Conservation (phyloP, 371 early-diverging fungal genomes). For the Quaeritorhiza haematococci region DNA sequence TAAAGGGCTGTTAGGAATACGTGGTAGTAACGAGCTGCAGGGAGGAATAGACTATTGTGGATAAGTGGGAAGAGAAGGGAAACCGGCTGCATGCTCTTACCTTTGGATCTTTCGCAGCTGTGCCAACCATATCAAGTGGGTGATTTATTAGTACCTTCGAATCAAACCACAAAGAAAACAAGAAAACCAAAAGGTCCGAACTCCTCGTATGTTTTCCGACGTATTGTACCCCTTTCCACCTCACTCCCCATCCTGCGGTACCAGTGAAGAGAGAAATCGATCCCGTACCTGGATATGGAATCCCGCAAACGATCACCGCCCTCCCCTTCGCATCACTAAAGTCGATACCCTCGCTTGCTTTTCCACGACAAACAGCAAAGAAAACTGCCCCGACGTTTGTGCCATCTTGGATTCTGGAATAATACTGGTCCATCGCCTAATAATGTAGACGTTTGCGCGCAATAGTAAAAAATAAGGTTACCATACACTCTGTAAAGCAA, state of each 20-base stretch:
- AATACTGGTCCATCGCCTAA: conserved; percentile 28
- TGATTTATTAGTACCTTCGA: conserved; percentile 26
- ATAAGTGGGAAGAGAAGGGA: background rate
- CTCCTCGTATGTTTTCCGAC: too few relatives aligned
- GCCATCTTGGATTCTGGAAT: conserved; percentile 16
- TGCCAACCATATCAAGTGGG: conserved; percentile 10
- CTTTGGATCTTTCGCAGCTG: conserved; percentile 7
- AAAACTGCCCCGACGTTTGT: conserved; percentile 50
- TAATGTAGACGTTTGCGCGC: too few relatives aligned
- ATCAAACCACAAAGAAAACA: too few relatives aligned
- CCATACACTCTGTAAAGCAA: too few relatives aligned
- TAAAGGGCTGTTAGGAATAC: background rate
- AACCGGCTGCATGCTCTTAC: conserved; percentile 28
- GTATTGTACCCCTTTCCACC: too few relatives aligned
- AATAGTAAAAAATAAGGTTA: too few relatives aligned
- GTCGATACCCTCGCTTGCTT: conserved; percentile 93
- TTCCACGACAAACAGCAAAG: conserved; percentile 75
- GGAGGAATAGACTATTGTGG: too few relatives aligned
- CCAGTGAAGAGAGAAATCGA: background rate
- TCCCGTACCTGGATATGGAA: conserved; percentile 60
- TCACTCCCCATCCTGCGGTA: too few relatives aligned
- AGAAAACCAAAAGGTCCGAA: too few relatives aligned
- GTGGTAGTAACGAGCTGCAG: too few relatives aligned
- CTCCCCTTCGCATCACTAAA: conserved; percentile 84
- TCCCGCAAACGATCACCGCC: conserved; percentile 86